Evolutionary conservation across 2,329 filamentous ascomycete species (phyloP).

Genomic region (Zymoseptoria passerinii): DNA sequence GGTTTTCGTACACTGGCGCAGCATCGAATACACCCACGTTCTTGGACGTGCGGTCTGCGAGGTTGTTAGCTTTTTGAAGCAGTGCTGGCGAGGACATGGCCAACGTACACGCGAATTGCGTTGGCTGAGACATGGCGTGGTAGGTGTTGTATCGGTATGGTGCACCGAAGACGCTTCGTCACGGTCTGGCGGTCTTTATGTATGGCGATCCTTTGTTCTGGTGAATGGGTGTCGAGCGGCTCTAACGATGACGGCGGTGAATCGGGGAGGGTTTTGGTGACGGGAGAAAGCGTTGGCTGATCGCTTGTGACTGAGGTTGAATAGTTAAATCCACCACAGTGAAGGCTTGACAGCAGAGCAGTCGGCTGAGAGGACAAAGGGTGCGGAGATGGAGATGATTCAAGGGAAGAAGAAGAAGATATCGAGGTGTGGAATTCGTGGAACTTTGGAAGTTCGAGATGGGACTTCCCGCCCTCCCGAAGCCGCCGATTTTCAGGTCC

Average conservation of each 20-base stretch:
- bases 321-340: conserved; percentile 30
- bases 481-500: no score
- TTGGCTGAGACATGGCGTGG: conserved; percentile 46
- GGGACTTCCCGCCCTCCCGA: no score
- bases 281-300: conserved; percentile 7
- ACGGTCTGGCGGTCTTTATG: neutral
- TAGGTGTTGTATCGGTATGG: neutral
- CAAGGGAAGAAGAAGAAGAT: no score
- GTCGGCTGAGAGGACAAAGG: conserved; percentile 7
- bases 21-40: conserved; percentile 90
- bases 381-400: no score
- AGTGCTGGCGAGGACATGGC: neutral
- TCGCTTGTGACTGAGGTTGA: conserved; percentile 25
- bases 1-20: conserved; percentile 74
- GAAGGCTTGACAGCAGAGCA: conserved; percentile 11
- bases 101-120: conserved; percentile 78
- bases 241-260: conserved; percentile 1
- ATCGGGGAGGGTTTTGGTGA: neutral
- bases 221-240: conserved; percentile 3
- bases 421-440: no score
- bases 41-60: conserved; percentile 80
- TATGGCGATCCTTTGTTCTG: conserved; percentile 13
- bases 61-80: neutral
- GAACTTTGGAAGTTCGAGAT: no score
- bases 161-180: neutral